Base-by-base conservation (phyloP, 192 early-diverging fungal genomes). In the Coemansia sp. region DNA sequence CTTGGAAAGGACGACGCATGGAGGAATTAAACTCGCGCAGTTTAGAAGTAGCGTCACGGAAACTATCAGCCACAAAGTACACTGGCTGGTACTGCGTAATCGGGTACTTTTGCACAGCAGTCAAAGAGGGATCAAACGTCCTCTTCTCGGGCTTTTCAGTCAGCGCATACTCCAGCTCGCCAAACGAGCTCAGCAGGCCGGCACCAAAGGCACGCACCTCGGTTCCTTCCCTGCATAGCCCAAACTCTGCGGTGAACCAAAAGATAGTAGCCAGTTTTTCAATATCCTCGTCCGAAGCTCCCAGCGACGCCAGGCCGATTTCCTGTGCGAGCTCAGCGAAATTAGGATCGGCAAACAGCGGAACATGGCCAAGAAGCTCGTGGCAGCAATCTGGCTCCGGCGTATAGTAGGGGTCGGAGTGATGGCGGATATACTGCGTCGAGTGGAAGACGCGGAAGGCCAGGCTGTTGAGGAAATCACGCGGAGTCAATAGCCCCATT, bases 391-490 rank as follows among this genome's bases (percentile, higher is more conserved):
- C 96, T 53, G 91, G 90, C 75, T 96, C 95, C 23, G 96, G 96
- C 4, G 96, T 98, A 75, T 95, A 98, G 45, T 94, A 84, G 19
- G 96, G 96, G 46, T 86, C 85, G 4, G 93, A 94, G 76, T 91
- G 88, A 74, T 98, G 96, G 29, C 96, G 93, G 77, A 98, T 95
- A 78, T 98, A 98, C 84, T 98, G 96, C 10, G 96, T 98, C 45
- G 90, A 92, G 81, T 96, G 93, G 86, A 98, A 98, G 6, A 98
- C 95, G 55, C 96, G 90, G 86, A 98, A 98, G 4, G 95, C 96
- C 76, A 98, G 88, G 29, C 91, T 92, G 75, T 98, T 98, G 70
- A 98, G 80, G 72, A 98, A 98, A 77, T 98, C 96, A 32, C 96
- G 85, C 32, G 92, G 90, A 45, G 93, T 92, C 57, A 98, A 86